phyloP scores from a whole-genome alignment of 805 yeast species.

The Kodamaea laetipori region DNA sequence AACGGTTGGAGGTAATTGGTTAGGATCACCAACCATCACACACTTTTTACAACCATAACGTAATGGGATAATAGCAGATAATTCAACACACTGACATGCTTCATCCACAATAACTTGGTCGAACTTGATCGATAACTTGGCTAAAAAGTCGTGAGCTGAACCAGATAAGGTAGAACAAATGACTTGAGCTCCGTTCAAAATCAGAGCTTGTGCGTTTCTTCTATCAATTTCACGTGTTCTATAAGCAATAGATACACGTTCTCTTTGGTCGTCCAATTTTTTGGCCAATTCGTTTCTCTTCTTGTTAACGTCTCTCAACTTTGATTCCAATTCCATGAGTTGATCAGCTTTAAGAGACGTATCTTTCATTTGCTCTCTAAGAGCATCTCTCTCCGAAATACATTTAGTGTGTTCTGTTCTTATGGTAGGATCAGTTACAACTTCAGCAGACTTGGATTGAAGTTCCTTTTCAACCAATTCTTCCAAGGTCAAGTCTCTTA shows the following conservation, averaged over 20 bases:
- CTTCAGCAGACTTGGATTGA: constrained; percentile 33
- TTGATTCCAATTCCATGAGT: constrained; percentile 48
- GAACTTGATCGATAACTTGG: constrained; percentile 72
- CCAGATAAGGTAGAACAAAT: constrained; percentile 93
- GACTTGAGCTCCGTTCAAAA: constrained; percentile 74
- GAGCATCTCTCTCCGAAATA: constrained; percentile 56
- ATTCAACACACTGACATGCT: constrained; percentile 95
- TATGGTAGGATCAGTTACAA: constrained; percentile 49
- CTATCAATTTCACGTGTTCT: constrained; percentile 79
- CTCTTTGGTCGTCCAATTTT: constrained; percentile 77
- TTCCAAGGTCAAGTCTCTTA: constrained; percentile 80
- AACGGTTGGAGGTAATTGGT: constrained; percentile 96
- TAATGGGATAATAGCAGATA: constrained; percentile 88
- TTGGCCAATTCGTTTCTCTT: constrained; percentile 70
- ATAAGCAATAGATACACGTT: constrained; percentile 62
- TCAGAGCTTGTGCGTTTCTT: constrained; percentile 70
- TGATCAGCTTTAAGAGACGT: constrained; percentile 40
- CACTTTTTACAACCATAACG: constrained; percentile 88
- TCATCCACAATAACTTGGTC: constrained; percentile 94
- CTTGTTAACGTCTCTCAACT: constrained; percentile 57
- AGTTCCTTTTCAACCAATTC: constrained; percentile 73
- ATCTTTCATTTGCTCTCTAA: constrained; percentile 44
- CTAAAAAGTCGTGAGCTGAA: constrained; percentile 85
- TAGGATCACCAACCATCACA: constrained; percentile 98
- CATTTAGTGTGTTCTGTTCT: constrained; percentile 54